Evolutionary conservation across 805 yeast genomes (phyloP).

Genomic region (Osmozyma mogii): DNA sequence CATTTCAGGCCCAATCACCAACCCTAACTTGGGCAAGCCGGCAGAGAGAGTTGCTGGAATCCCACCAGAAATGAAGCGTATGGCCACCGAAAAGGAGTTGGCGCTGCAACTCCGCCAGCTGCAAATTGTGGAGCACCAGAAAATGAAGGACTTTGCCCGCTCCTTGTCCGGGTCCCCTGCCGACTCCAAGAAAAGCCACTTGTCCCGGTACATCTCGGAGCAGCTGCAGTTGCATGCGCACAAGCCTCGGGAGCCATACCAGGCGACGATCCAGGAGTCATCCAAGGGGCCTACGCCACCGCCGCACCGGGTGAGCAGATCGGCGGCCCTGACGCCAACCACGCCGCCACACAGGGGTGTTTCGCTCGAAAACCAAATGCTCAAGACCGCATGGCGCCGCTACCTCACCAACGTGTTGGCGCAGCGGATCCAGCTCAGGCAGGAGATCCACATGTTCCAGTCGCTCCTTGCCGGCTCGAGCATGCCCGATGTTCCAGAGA

Average conservation of each 20-base stretch:
- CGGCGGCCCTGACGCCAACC: too few relatives aligned
- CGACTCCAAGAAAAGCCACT: constrained; percentile 13
- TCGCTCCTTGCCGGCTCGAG: constrained; percentile 9
- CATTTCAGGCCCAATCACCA: constrained; percentile 25
- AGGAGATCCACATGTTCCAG: constrained; percentile 32
- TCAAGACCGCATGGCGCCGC: constrained; percentile 19
- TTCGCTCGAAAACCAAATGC: background rate
- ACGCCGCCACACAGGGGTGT: too few relatives aligned
- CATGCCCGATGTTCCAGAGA: constrained; percentile 4
- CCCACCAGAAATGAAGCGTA: constrained; percentile 8
- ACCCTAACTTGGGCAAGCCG: constrained; percentile 25
- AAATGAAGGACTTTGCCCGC: constrained; percentile 1
- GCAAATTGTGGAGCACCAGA: too few relatives aligned
- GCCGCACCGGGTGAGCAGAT: constrained; percentile 7
- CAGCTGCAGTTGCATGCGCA: constrained; percentile 4
- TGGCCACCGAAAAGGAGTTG: constrained; percentile 3
- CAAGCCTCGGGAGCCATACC: too few relatives aligned
- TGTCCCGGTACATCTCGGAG: constrained; percentile 20
- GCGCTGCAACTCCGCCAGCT: constrained; percentile 1
- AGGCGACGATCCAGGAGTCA: constrained; percentile 4
- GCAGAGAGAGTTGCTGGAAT: constrained; percentile 15
- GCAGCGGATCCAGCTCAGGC: constrained; percentile 32
- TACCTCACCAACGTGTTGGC: constrained; percentile 28
- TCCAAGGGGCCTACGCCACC: constrained; percentile 9
- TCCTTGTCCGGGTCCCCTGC: constrained; percentile 6